Base-by-base conservation (phyloP, 257 asterid genomes). In the Fraxinus pennsylvanica region DNA sequence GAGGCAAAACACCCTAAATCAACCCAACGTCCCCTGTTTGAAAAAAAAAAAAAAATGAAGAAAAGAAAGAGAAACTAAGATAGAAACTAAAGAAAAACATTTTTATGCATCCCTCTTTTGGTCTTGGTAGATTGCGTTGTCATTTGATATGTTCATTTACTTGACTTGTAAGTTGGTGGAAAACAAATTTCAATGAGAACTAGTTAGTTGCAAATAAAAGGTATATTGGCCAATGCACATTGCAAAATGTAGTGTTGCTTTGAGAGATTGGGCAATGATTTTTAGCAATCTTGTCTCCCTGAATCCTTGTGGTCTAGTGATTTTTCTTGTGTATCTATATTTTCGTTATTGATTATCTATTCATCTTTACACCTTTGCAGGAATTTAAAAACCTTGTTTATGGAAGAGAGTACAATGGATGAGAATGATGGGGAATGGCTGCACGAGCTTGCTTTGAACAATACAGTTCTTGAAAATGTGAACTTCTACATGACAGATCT, bases 371-470 rank as follows among this genome's bases (percentile, higher is more conserved):
- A 68, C 33, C 68, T 63, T 43, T 57, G 30, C 78, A 87, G 91
- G 89, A 87, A 83, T 63, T 33, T 87, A 83, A 81, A 57, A 78
- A 84, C 78, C 66, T 75, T 87, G 17, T 78, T 71, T 74, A 7
- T 89, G 87, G 93, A 89, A 82, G 93, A 89, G 82, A 85, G 90
- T 81, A 12, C 54, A 9, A 85, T 87, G 72, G 9, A 19, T 36
- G 93, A 89, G 80, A 84, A 70, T 9, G 91, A 89, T 25, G 91
- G 89, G 50, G 88, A 89, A 76, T 89, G 93, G 93, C 82, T 89
- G 76, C 89, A 79, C 25, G 90, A 85, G 84, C 89, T 89, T 54
- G 89, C 91, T 81, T 65, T 52, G 43, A 82, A 80, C 74, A 89
- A 89, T 72, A 82, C 79, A 17, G 86, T 81, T 77, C 90, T 89